These are phyloP conservation scores for Phytophthora tubulina DNA, from an alignment of 352 stramenopile species.

Conservation along the genomic window DNA sequence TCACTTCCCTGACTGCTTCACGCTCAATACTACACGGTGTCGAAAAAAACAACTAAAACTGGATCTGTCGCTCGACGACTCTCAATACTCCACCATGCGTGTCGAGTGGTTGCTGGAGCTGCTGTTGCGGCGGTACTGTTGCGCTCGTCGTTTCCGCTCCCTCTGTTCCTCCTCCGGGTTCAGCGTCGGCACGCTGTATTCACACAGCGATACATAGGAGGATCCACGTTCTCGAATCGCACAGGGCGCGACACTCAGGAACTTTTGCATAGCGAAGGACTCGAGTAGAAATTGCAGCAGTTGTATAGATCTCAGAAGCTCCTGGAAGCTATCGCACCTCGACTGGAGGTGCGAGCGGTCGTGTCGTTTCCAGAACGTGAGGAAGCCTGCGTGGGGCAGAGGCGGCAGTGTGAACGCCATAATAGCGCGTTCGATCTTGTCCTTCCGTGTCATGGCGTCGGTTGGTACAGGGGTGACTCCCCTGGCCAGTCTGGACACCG, in stretches of 20 bases:
- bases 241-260: slow-evolving; percentile 76
- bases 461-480: slow-evolving; percentile 8
- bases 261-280: slow-evolving; percentile 75
- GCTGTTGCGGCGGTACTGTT: slow-evolving; percentile 81
- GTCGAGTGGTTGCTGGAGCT: slow-evolving; percentile 60
- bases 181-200: slow-evolving; percentile 79
- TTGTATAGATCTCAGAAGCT: slow-evolving; percentile 74
- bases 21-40: slow-evolving; percentile 36
- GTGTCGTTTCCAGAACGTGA: slow-evolving; percentile 85
- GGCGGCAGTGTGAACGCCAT: slow-evolving; percentile 71
- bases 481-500: slow-evolving; percentile 32
- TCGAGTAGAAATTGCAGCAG: slow-evolving; percentile 67
- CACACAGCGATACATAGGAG: slow-evolving; percentile 82
- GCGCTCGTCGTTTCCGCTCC: slow-evolving; percentile 77
- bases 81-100: slow-evolving; percentile 62
- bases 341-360: slow-evolving; percentile 79
- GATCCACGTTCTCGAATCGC: slow-evolving; percentile 78
- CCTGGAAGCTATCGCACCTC: slow-evolving; percentile 78
- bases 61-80: slow-evolving; percentile 10
- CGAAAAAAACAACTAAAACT: slow-evolving; percentile 21
- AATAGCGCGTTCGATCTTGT: slow-evolving; percentile 62
- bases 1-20: slow-evolving; percentile 17
- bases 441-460: slow-evolving; percentile 39
- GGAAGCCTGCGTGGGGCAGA: slow-evolving; percentile 77
- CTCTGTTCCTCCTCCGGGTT: slow-evolving; percentile 74